Evolutionary conservation across 768 basidiomycete genomes (phyloP).

Genomic region (Suillus tomentosus): DNA sequence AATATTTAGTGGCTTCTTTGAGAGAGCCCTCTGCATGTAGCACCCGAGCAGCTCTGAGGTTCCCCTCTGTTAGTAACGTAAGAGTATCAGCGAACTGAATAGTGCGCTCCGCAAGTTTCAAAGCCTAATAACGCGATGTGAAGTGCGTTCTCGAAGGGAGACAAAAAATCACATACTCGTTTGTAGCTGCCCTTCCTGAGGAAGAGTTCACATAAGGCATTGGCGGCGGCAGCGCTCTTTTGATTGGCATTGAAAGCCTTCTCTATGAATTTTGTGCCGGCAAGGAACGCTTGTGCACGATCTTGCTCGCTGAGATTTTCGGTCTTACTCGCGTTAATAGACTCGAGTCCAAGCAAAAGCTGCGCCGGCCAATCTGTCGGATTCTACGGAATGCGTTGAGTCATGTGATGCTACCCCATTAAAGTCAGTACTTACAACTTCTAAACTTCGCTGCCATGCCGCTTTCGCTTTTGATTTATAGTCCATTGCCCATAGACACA

Average conservation of each 20-base stretch:
- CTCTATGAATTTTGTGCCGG: slow-evolving; percentile 72
- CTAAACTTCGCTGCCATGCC: slow-evolving; percentile 90
- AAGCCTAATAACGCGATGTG: slow-evolving; percentile 47
- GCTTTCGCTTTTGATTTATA: slow-evolving; percentile 78
- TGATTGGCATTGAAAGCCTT: slow-evolving; percentile 73
- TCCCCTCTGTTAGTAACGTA: slow-evolving; percentile 82
- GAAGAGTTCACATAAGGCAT: slow-evolving; percentile 80
- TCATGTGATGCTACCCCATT: neutral
- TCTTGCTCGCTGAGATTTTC: slow-evolving; percentile 64
- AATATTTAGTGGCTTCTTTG: slow-evolving; percentile 71
- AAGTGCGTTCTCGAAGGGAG: slow-evolving; percentile 7
- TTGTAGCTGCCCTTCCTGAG: slow-evolving; percentile 67
- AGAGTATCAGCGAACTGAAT: slow-evolving; percentile 93
- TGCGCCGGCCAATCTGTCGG: slow-evolving; percentile 77
- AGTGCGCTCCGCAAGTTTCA: slow-evolving; percentile 92
- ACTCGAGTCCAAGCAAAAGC: slow-evolving; percentile 82
- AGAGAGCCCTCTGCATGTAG: slow-evolving; percentile 70
- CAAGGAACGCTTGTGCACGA: slow-evolving; percentile 57
- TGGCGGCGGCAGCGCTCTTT: slow-evolving; percentile 67
- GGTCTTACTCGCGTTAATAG: slow-evolving; percentile 83
- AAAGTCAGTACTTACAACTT: slow-evolving; percentile 60
- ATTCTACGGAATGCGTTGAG: slow-evolving; percentile 48
- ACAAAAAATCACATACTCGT: slow-evolving; percentile 44
- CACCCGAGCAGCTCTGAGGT: slow-evolving; percentile 80
- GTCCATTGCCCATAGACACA: slow-evolving; percentile 91